A percentile compares a stretch with the other conserved stretches of the same genome.
phyloP scores from a whole-genome alignment of 202 grass and related monocot genomes.

The Cymbopogon flexuosus region DNA sequence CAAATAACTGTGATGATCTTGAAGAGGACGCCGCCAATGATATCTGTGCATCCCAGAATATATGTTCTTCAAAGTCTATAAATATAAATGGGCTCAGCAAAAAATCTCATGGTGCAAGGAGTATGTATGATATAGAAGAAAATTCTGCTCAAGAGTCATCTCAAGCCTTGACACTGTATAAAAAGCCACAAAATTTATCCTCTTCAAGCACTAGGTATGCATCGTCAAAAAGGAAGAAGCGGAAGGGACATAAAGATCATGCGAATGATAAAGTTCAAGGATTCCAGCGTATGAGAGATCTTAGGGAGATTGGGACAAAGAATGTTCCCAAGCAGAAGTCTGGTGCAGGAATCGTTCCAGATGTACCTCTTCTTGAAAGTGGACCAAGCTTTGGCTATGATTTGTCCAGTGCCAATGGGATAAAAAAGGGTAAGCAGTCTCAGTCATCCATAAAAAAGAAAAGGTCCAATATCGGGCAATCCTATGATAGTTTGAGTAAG shows the following conservation, averaged over 20 bases:
- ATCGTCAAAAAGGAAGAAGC: constrained; percentile 56
- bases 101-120: constrained; percentile 35
- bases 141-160: constrained; percentile 45
- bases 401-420: constrained; percentile 42
- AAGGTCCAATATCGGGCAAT: constrained; percentile 62
- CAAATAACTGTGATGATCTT: constrained; percentile 40
- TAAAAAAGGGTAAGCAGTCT: constrained; percentile 42
- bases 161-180: constrained; percentile 47
- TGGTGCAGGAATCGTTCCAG: constrained; percentile 33
- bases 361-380: constrained; percentile 50
- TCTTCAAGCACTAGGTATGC: constrained; percentile 59
- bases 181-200: constrained; percentile 44
- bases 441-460: constrained; percentile 68
- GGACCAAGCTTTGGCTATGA: constrained; percentile 56
- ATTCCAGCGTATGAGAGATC: constrained; percentile 84
- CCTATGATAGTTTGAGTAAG: constrained; percentile 78
- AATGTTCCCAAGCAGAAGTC: constrained; percentile 42
- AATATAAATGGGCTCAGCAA: constrained; percentile 56
- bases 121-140: constrained; percentile 42
- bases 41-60: constrained; percentile 37
- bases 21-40: constrained; percentile 8
- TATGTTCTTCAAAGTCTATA: constrained; percentile 43
- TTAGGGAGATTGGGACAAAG: constrained; percentile 74
- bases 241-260: constrained; percentile 54
- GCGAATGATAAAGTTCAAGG: constrained; percentile 56